Evolutionary conservation across 257 asterid species (phyloP).

Genomic region (Fraxinus quadrangulata): DNA sequence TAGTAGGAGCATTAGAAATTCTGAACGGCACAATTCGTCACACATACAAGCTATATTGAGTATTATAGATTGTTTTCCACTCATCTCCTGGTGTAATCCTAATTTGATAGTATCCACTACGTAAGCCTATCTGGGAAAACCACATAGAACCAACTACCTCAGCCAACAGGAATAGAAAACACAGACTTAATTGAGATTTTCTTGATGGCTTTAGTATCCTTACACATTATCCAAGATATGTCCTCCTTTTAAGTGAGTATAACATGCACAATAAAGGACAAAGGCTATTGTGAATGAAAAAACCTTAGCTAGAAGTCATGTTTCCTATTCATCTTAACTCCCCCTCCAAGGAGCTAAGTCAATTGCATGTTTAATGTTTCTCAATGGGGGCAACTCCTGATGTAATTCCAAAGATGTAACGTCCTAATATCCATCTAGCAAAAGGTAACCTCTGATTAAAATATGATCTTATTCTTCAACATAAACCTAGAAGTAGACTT

Average conservation of each 20-base stretch:
- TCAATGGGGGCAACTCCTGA: neutral
- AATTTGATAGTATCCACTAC: too few species aligned
- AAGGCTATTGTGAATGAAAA: neutral
- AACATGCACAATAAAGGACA: neutral
- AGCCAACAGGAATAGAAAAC: too few species aligned
- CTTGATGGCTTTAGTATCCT: neutral
- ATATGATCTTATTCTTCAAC: neutral
- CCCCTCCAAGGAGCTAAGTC: neutral
- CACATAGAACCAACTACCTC: too few species aligned
- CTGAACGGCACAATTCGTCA: too few species aligned
- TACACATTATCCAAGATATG: neutral
- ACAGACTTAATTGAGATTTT: too few species aligned
- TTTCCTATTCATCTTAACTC: neutral
- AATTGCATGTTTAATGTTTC: neutral
- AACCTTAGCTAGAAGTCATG: neutral
- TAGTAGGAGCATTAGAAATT: too few species aligned
- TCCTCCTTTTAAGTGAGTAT: neutral
- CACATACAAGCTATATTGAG: too few species aligned
- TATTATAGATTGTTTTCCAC: too few species aligned
- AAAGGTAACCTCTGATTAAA: neutral
- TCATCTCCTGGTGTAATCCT: too few species aligned
- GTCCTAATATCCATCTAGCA: neutral
- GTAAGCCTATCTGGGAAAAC: too few species aligned
- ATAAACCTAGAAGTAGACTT: neutral
- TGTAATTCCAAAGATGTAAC: neutral